Evolutionary conservation across 2,329 filamentous ascomycete genomes (phyloP).

Genomic region (Botrytis deweyae): DNA sequence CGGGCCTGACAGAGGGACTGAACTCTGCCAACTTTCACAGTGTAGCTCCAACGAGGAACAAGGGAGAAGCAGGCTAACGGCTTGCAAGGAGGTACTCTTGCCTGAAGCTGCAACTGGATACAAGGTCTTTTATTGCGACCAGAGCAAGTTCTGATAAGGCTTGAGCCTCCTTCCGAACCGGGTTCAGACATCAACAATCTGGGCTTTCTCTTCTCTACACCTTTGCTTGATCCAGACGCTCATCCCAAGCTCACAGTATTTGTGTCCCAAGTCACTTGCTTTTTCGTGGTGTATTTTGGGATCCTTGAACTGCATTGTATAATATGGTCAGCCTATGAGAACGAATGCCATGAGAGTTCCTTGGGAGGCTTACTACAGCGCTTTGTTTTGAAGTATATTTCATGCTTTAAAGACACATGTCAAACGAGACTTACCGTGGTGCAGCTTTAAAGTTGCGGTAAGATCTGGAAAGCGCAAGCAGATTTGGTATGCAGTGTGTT

Average conservation of each 20-base stretch:
- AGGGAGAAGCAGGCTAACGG: neutral
- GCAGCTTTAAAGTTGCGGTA: too few relatives aligned
- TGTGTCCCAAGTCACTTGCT: neutral
- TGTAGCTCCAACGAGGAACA: constrained; percentile 42
- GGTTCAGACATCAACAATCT: too few relatives aligned
- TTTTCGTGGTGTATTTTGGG: neutral
- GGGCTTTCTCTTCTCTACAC: too few relatives aligned
- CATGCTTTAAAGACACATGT: neutral
- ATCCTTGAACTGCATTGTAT: neutral
- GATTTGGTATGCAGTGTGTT: neutral
- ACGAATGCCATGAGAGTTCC: too few relatives aligned
- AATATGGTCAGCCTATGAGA: neutral
- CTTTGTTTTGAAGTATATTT: neutral
- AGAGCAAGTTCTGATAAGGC: neutral
- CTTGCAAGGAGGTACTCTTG: neutral
- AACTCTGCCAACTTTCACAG: constrained; percentile 44
- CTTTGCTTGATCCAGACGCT: neutral
- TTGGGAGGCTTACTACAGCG: too few relatives aligned
- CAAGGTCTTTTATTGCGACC: neutral
- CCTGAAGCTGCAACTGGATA: neutral
- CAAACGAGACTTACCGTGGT: neutral
- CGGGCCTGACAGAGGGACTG: constrained; percentile 43
- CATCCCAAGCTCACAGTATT: too few relatives aligned
- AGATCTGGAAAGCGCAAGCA: neutral
- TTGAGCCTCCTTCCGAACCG: neutral